phyloP scores from a whole-genome alignment of 768 basidiomycete genomes.

The Leccinellum luteum region DNA sequence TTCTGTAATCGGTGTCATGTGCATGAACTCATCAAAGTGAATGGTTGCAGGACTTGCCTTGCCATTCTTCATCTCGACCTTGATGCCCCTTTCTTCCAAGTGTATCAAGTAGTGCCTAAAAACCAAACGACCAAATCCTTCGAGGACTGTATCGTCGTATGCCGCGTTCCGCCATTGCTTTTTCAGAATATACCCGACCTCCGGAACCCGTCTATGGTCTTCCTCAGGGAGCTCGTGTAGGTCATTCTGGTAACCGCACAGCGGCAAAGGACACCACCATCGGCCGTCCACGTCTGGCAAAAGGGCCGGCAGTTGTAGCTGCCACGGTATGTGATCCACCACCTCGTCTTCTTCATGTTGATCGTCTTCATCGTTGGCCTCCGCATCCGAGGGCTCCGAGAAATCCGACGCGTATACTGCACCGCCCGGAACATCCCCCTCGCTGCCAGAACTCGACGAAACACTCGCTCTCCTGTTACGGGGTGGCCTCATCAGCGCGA shows the following conservation, averaged over 20 bases:
- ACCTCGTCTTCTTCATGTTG: constrained; percentile 16
- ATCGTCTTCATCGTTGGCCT: constrained; percentile 37
- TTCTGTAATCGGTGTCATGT: constrained; percentile 9
- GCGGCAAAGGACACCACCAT: constrained; percentile 50
- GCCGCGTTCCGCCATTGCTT: constrained; percentile 37
- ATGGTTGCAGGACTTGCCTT: constrained; percentile 10
- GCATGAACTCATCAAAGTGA: background rate
- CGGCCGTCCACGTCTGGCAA: constrained; percentile 43
- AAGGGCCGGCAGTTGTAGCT: constrained; percentile 35
- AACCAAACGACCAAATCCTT: constrained; percentile 27
- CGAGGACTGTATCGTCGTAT: constrained; percentile 27
- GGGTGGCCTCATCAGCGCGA: constrained; percentile 6
- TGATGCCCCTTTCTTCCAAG: constrained; percentile 20
- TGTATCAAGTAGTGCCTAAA: constrained; percentile 26
- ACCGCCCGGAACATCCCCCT: constrained; percentile 10
- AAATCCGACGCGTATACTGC: constrained; percentile 56
- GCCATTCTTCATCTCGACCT: constrained; percentile 12
- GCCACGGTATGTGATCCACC: constrained; percentile 35
- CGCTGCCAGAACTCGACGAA: constrained; percentile 23
- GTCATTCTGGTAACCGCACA: constrained; percentile 47
- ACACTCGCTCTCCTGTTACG: background rate
- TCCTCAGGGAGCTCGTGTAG: constrained; percentile 40
- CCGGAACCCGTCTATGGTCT: constrained; percentile 26
- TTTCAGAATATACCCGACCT: constrained; percentile 23
- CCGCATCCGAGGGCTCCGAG: constrained; percentile 47